phyloP scores from a whole-genome alignment of 2,329 filamentous ascomycete genomes.

The Fusarium nodosum region DNA sequence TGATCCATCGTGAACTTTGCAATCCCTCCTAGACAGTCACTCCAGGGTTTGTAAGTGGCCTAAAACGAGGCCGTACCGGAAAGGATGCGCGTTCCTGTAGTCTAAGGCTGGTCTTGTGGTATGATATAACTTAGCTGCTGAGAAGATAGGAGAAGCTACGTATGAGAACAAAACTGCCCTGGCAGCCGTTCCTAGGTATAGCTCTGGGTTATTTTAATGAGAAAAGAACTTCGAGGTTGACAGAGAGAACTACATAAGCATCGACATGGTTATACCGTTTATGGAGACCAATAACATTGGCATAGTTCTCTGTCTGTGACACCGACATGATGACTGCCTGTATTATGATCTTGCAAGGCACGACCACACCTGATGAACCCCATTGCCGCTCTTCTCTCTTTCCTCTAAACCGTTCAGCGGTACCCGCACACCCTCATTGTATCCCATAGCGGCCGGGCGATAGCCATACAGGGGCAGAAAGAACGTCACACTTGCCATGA shows the following conservation, averaged over 20 bases:
- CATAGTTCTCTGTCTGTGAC: neutral
- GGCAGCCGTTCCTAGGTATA: neutral
- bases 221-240: neutral
- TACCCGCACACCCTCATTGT: neutral
- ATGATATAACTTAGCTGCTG: neutral
- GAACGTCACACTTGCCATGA: neutral
- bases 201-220: neutral
- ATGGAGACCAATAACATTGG: neutral
- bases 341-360: neutral
- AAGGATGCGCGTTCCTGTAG: neutral
- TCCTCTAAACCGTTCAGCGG: neutral
- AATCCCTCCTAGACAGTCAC: neutral
- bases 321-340: neutral
- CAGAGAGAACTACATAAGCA: neutral
- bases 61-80: neutral
- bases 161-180: too few species aligned
- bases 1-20: neutral
- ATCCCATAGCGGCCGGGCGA: neutral
- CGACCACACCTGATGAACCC: neutral
- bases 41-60: too few species aligned
- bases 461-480: neutral
- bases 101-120: neutral
- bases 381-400: neutral
- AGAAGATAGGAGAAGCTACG: neutral
- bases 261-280: neutral